Base-by-base conservation (phyloP, 2,329 filamentous ascomycete genomes). In the Trichoderma sp. region DNA sequence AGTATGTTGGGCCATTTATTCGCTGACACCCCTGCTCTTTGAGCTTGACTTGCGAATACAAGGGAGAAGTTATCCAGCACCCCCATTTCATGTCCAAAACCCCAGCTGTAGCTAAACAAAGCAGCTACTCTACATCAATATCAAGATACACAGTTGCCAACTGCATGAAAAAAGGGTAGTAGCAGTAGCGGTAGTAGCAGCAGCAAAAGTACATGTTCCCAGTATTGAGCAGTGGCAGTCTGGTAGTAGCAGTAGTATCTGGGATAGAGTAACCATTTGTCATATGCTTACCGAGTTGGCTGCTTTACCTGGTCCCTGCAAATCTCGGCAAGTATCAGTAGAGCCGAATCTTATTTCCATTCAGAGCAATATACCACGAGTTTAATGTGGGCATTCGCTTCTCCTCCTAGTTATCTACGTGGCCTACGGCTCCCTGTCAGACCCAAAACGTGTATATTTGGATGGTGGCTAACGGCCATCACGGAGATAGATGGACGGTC, bases 401-500 rank as follows among this genome's bases (percentile, higher is more conserved):
- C 60, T 16, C 33, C 14, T 29, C 27, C 2, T 3, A 6, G 49
- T 8, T 40, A 5, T 2, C 7, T 11, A n/a, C 24, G 14, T 3
- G 33, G 21, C 31, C 7, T 6, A 7, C 8, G 8, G 19, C 19
- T 13, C 35, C 31, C 5, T 24, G 19, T 1, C 10, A 52, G 13
- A 16, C 21, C 10, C 21, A 33, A 29, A 19, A 55, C n/a, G 35
- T 31, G 33, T 47, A 35, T 52, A 55, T 29, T 43, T 40, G 33
- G n/a, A 40, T n/a, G 33, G 16, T 29, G 47, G 14, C 5, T 21
- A 37, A 33, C 52, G 52, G 62, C 19, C 35, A 40, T 57, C 56
- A 27, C 62, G 62, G 62, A 65, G 62, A 65, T 65, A 57, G 62
- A 43, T 43, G 19, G 24, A 47, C 35, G 24, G 31, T 19, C 27